phyloP scores from a whole-genome alignment of 2,329 filamentous ascomycete genomes.

The Exophiala oligosperma region DNA sequence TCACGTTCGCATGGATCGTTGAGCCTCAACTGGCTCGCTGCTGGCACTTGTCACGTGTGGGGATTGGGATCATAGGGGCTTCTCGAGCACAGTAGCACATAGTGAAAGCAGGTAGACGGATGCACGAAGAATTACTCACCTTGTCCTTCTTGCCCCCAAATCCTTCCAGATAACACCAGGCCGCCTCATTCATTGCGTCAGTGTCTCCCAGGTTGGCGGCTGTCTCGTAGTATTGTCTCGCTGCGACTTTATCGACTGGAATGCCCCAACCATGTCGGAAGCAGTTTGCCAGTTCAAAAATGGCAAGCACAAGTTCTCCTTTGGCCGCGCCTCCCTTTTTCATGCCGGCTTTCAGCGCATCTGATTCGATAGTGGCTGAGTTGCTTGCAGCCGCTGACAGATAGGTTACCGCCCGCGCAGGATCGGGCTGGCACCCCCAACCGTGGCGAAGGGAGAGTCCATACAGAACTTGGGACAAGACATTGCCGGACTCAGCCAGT shows the following conservation, averaged over 20 bases:
- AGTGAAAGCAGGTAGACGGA: not conserved
- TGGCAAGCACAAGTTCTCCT: conserved; percentile 92
- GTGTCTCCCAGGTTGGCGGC: conserved; percentile 94
- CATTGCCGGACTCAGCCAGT: conserved; percentile 84
- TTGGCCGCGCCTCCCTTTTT: conserved; percentile 94
- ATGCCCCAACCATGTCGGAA: conserved; percentile 96
- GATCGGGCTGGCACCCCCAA: conserved; percentile 80
- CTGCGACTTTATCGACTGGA: conserved; percentile 79
- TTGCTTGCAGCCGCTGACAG: conserved; percentile 88
- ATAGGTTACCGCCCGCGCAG: conserved; percentile 73
- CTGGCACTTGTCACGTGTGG: conserved; percentile 17
- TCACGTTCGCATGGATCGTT: conserved; percentile 4
- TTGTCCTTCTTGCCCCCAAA: conserved; percentile 98
- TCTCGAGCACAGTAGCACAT: not conserved
- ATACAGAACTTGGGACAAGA: conserved; percentile 92
- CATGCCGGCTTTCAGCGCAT: conserved; percentile 81
- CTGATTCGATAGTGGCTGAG: conserved; percentile 79
- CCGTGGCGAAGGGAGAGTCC: conserved; percentile 78
- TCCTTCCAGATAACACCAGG: conserved; percentile 95
- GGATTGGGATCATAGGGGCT: not conserved
- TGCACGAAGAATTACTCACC: conserved; percentile 57
- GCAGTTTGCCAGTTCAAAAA: conserved; percentile 76
- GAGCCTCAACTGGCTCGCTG: conserved; percentile 21
- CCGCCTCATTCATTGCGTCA: conserved; percentile 93
- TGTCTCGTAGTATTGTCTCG: conserved; percentile 91